These are phyloP conservation scores for Lipomyces spencermartinsiae DNA, from an alignment of 805 yeast genomes.

Conservation along the genomic window DNA sequence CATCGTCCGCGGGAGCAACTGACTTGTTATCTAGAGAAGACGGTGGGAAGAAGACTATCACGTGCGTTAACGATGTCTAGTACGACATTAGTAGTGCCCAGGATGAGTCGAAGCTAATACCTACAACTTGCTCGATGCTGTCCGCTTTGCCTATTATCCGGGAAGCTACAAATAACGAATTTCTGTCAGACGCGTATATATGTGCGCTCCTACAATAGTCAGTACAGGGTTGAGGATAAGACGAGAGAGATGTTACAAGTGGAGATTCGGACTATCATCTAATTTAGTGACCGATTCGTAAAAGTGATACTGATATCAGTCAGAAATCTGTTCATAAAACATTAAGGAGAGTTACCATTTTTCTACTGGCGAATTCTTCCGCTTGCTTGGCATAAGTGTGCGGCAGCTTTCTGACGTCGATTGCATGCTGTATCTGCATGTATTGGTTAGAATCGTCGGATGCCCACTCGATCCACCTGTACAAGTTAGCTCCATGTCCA, in stretches of 20 bases:
- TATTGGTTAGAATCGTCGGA: too few relatives aligned
- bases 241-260: slow-evolving; percentile 13
- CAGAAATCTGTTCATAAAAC: too few relatives aligned
- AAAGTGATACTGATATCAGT: slow-evolving; percentile 13
- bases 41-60: slow-evolving; percentile 19
- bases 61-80: slow-evolving; percentile 25
- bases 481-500: too few relatives aligned
- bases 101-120: not conserved
- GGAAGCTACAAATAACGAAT: slow-evolving; percentile 21
- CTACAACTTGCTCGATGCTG: slow-evolving; percentile 6
- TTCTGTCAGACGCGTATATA: slow-evolving; percentile 9
- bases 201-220: slow-evolving; percentile 16
- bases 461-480: too few relatives aligned
- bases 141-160: slow-evolving; percentile 8
- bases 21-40: slow-evolving; percentile 10
- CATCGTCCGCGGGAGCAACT: too few relatives aligned
- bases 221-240: not conserved
- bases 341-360: too few relatives aligned
- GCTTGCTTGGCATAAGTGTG: too few relatives aligned
- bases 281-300: slow-evolving; percentile 8
- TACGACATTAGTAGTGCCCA: not conserved
- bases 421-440: too few relatives aligned
- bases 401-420: too few relatives aligned
- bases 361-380: too few relatives aligned
- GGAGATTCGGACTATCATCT: slow-evolving; percentile 25